Percentiles rank a stretch among this genome's conserved stretches.
Conservation (phyloP, 306 rosid species). For the Dryas alaskensis region DNA sequence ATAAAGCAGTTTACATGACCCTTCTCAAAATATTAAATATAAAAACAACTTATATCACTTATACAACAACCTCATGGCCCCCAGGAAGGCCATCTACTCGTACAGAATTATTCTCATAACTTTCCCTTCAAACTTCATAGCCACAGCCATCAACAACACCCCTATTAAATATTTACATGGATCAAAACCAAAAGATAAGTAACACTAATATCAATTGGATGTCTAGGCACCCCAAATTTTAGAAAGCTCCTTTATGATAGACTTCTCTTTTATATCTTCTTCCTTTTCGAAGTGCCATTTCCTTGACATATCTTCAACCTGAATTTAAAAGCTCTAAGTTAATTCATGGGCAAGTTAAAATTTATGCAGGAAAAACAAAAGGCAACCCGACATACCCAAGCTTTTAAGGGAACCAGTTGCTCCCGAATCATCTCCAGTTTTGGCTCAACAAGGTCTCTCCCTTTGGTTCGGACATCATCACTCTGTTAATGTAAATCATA, state of each 20-base stretch:
- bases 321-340: conserved; percentile 33
- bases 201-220: conserved; percentile 32
- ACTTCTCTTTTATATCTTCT: conserved; percentile 61
- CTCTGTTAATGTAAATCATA: conserved; percentile 44
- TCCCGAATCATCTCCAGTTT: conserved; percentile 48
- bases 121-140: not conserved
- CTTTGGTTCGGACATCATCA: conserved; percentile 56
- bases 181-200: not conserved
- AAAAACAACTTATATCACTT: no score
- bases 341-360: conserved; percentile 16
- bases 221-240: conserved; percentile 53
- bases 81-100: not conserved
- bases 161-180: not conserved
- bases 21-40: no score
- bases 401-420: conserved; percentile 60
- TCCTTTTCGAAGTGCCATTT: conserved; percentile 67
- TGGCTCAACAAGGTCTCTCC: conserved; percentile 62
- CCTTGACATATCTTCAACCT: conserved; percentile 65
- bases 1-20: not conserved
- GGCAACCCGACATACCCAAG: conserved; percentile 45
- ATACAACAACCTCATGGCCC: no score
- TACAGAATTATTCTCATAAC: not conserved
- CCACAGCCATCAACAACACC: conserved; percentile 2
- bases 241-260: conserved; percentile 62
- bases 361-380: conserved; percentile 10